Conservation (phyloP, 305 asterid genomes). For the Solanum aculeatissimum region DNA sequence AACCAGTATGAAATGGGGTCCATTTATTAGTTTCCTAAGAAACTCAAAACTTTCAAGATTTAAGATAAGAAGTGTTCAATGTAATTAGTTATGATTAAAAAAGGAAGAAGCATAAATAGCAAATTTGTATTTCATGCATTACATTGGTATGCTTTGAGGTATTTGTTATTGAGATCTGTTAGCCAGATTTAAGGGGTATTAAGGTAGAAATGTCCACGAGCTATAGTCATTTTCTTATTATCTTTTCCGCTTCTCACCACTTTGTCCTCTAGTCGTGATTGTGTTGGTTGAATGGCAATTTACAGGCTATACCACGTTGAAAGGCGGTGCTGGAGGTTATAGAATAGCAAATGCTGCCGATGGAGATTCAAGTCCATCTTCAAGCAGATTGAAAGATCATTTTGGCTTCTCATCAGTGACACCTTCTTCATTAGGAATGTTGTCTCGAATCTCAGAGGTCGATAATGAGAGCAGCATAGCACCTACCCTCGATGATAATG, state of each 20-base stretch:
- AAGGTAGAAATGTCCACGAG: neutral
- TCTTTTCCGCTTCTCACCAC: neutral
- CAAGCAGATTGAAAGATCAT: constrained; percentile 22
- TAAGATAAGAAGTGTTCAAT: neutral
- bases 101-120: neutral
- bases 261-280: neutral
- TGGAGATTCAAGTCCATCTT: constrained; percentile 18
- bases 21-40: neutral
- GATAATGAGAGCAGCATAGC: constrained; percentile 27
- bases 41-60: neutral
- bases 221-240: neutral
- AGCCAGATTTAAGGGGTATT: neutral
- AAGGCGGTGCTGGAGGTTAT: constrained; percentile 15
- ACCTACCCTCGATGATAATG: constrained; percentile 7
- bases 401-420: constrained; percentile 24
- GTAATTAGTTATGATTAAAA: neutral
- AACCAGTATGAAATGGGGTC: neutral
- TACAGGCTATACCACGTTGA: constrained; percentile 31
- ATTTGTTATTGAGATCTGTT: neutral
- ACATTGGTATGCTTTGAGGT: neutral
- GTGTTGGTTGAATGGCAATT: neutral
- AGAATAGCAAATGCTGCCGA: constrained; percentile 17
- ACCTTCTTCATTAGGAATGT: constrained; percentile 37
- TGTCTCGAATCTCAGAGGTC: constrained; percentile 46
- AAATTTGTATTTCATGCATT: neutral